Base-by-base conservation (phyloP, 2,329 filamentous ascomycete genomes). In the Biscogniauxia sp. region DNA sequence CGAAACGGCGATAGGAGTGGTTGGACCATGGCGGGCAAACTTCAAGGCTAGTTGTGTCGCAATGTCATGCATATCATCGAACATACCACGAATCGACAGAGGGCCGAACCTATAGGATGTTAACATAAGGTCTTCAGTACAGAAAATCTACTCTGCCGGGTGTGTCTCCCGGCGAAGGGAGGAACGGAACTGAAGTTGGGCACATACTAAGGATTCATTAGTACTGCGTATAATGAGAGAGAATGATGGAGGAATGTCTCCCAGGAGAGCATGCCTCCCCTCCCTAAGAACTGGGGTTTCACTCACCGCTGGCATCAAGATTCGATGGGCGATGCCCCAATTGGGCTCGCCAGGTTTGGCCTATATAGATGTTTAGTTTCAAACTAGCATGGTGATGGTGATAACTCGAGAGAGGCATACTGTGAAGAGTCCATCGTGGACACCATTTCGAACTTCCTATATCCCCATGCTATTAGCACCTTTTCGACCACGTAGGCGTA, bases 61-160 rank as follows among this genome's bases (percentile, higher is more conserved):
- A 61, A 91, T 85, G 65, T 91, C 88, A 64, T 87, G 80, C 86
- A 88, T 88, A 68, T 88, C 85, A 62, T 83, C 80, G 63, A 88
- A 91, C 88, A 91, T 91, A 59, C 75, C 77, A 41, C 84, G 81
- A 67, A 92, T 91, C 1, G 84, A 80, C 20, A 91, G 73, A 0
- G 89, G 89, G 0, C 88, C 88, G 70, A 92, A 91, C 2, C 57
- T 92, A 76, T 17, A 88, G 76, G 20, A 86, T 78, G 68, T 91
- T 84, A 26, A 90, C 88, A 64, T 88, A 81, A 52, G 51, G 55
- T 17, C 2, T 1, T 49, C 17, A 32, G 19, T 41, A n/a, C 5
- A 45, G 17, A 45, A 37, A 25, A 50, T 20, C 11, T 15, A 28
- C 54, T 19, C n/a, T 2, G 13, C 20, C 25, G 19, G 25, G 23